Conservation (phyloP, 805 yeast species). For the Teunomyces lycoperdinae region DNA sequence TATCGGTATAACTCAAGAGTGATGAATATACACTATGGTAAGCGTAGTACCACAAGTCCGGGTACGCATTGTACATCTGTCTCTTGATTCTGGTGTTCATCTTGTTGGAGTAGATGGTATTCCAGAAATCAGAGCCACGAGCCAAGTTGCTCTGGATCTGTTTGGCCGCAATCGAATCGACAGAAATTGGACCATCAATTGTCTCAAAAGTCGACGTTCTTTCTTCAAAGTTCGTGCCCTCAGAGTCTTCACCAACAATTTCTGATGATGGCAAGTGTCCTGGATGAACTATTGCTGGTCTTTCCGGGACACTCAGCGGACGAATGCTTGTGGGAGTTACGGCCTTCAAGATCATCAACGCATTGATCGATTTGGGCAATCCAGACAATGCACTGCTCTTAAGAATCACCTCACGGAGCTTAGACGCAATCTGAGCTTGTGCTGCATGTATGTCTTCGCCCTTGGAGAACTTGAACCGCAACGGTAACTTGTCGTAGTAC, state of each 20-base stretch:
- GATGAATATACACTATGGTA: slow-evolving; percentile 75
- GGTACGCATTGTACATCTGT: slow-evolving; percentile 74
- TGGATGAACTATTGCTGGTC: slow-evolving; percentile 28
- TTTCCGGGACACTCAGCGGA: slow-evolving; percentile 22
- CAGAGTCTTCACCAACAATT: slow-evolving; percentile 37
- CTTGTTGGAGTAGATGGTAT: slow-evolving; percentile 65
- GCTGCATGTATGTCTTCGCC: slow-evolving; percentile 34
- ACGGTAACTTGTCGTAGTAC: slow-evolving; percentile 36
- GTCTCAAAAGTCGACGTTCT: slow-evolving; percentile 19
- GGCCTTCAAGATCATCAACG: slow-evolving; percentile 60
- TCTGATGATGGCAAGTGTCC: slow-evolving; percentile 36
- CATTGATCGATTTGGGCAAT: slow-evolving; percentile 79
- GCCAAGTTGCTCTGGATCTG: slow-evolving; percentile 24
- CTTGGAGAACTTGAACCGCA: slow-evolving; percentile 31
- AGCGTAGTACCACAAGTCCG: slow-evolving; percentile 78
- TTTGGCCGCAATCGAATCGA: slow-evolving; percentile 26
- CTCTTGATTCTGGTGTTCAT: slow-evolving; percentile 62
- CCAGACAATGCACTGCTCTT: slow-evolving; percentile 81
- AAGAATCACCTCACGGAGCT: slow-evolving; percentile 72
- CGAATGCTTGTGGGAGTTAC: slow-evolving; percentile 55
- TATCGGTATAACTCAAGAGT: slow-evolving; percentile 62
- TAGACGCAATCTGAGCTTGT: slow-evolving; percentile 41
- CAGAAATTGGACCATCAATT: slow-evolving; percentile 41
- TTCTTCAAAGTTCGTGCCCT: slow-evolving; percentile 35
- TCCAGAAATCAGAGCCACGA: slow-evolving; percentile 70